Evolutionary conservation across 495 filamentous ascomycete species (phyloP), one percentile per base, ranked within the genome.

Genomic region (Hypoxylon lenormandii): DNA sequence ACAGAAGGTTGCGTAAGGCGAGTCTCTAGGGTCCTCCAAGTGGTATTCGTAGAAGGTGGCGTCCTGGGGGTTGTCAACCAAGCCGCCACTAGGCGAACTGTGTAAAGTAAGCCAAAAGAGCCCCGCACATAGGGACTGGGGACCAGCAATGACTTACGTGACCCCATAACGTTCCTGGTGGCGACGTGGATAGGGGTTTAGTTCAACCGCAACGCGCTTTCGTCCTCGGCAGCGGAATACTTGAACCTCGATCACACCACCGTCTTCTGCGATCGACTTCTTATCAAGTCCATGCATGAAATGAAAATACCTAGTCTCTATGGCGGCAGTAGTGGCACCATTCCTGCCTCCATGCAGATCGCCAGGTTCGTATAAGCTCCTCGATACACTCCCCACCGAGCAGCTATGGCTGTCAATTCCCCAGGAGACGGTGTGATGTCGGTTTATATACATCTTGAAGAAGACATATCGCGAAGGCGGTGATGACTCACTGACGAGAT

Each of bases 401-500:
- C 43, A 65, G 2, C 38, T 58, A 10, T 38, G 47, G 4, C 76
- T 54, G 57, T 84, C 78, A 15, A 81, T 77, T 1, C 84, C 84
- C 82, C 83, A 86, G 1, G 77, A 76, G 1, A 80, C 70, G 21
- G 82, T 77, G 37, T 78, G 74, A 8, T 78, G 75, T 15, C 78
- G 80, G 64, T 86, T 85, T 51, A 86, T 80, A 68, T 75, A 80
- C 52, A 86, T 73, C 62, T 82, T 84, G 72, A 85, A 85, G 76
- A 81, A 80, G 23, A 83, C 65, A 56, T 74, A 81, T 58, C 62
- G 72, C 46, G 74, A 78, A 18, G 77, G 77, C 0, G 66, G 42
- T 0, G 74, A 62, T 3, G 77, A 68, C 4, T 69, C 51, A 19
- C 65, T 75, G 65, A 85, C 57, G 12, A 60, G 54, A 62, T 82